These are phyloP conservation scores for Fusarium torreyae DNA, from an alignment of 2,329 filamentous ascomycete genomes.

Conservation along the genomic window DNA sequence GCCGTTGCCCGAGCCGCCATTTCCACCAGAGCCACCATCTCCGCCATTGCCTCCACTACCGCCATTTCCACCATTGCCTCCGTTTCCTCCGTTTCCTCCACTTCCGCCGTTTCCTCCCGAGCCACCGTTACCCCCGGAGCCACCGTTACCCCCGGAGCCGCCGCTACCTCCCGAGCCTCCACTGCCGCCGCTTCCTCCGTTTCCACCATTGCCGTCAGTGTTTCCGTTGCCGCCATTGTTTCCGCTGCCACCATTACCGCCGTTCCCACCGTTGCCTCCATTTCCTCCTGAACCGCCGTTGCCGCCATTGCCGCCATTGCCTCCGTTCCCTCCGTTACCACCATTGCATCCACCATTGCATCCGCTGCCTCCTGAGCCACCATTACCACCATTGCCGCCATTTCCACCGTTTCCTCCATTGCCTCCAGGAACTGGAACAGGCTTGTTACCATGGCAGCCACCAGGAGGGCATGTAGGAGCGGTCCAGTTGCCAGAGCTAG, in stretches of 20 bases:
- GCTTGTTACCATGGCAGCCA: conserved; percentile 36
- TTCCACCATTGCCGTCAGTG: neutral
- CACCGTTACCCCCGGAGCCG: neutral
- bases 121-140: neutral
- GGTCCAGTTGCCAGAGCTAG: conserved; percentile 39
- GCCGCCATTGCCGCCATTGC: neutral
- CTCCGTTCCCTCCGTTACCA: neutral
- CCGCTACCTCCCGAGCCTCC: neutral
- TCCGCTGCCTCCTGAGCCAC: conserved; percentile 8
- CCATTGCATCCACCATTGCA: conserved; percentile 2
- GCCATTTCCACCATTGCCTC: neutral
- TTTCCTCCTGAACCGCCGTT: neutral
- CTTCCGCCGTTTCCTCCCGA: neutral
- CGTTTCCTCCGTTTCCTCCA: neutral
- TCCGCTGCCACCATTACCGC: neutral
- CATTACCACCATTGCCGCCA: neutral
- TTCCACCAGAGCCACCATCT: neutral
- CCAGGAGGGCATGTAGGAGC: conserved; percentile 37
- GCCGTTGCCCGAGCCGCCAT: neutral
- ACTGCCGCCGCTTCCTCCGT: neutral
- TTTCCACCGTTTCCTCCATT: neutral
- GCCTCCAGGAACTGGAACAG: conserved; percentile 11
- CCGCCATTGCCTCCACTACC: neutral
- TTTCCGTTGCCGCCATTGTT: neutral
- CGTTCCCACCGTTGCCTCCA: neutral